Evolutionary conservation across 2,329 filamentous ascomycete species (phyloP), one percentile per base, ranked within the genome.

Genomic region (Colletotrichum tanaceti): DNA sequence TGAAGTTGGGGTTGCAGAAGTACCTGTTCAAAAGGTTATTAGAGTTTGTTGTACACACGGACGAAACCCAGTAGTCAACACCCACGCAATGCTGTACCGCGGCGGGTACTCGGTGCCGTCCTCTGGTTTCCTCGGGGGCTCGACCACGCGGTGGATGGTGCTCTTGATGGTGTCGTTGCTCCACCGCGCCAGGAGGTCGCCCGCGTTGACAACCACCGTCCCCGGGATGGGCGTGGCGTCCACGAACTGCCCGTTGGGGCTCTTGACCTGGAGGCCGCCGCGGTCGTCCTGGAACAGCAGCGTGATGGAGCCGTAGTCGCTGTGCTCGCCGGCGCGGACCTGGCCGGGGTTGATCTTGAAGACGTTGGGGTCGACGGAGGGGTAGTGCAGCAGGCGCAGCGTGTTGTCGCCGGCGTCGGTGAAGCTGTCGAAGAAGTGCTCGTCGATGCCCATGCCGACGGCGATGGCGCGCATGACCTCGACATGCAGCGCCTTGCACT

Each of bases 121-220:
- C 9, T 80, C 81, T 3, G 81, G 82, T 4, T 84, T 85, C 18
- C 83, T 82, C 0, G 93, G 92, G 2, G 94, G 94, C 80, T 97
- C 92, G 5, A 98, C 92, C 0, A 98, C 94, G 13, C 94, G 89
- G 79, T 98, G 94, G 69, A 94, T 88, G 4, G 94, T 98, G 76
- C 92, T 95, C 81, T 92, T 94, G 81, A 98, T 97, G 5, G 88
- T 91, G 75, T 97, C 93, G 75, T 98, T 98, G 71, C 91, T 93
- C 94, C 94, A 97, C 60, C 94, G 85, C 1, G 93, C 91, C 58
- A 98, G 82, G 73, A 98, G 77, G 76, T 98, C 94, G 1, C 94
- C 94, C 0, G 94, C 94, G 75, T 98, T 98, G 72, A 97, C 87
- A 13, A 98, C 93, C 47, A 96, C 91, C 0, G 93, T 94, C 63